Evolutionary conservation across 179 eudicot genomes (phyloP).

Genomic region (Vitellaria paradoxa): DNA sequence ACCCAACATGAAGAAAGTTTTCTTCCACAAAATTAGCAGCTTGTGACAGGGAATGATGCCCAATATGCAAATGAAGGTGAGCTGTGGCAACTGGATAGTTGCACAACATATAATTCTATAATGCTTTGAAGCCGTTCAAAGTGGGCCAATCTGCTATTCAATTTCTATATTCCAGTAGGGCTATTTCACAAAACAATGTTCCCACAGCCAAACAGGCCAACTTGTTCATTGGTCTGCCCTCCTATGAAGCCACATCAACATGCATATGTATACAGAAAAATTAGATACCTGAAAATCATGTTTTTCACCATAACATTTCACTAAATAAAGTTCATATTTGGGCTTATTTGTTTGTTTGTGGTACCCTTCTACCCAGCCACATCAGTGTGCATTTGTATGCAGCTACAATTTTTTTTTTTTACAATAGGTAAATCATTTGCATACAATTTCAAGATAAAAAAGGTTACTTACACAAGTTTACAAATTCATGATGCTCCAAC

Average conservation of each 20-base stretch:
- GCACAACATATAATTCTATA: neutral
- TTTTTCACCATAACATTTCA: neutral
- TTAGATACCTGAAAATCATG: conserved; percentile 2
- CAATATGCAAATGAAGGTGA: neutral
- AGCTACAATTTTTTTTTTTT: too few species aligned
- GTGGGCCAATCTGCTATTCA: neutral
- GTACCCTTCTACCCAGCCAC: neutral
- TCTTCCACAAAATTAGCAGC: neutral
- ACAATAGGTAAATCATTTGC: too few species aligned
- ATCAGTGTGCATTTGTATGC: neutral
- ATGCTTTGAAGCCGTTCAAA: neutral
- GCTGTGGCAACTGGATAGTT: neutral
- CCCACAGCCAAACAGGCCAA: neutral
- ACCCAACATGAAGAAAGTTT: neutral
- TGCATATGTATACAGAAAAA: neutral
- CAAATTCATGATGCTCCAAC: neutral
- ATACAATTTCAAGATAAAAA: neutral
- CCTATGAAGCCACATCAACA: too few species aligned
- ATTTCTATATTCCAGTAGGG: neutral
- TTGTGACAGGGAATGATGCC: neutral
- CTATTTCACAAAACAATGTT: neutral
- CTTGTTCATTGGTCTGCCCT: too few species aligned
- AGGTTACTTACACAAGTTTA: neutral
- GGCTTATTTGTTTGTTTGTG: neutral
- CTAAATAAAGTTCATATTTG: neutral